Base-by-base conservation (phyloP, 108 stramenopile genomes). In the Thalassiosira profunda region DNA sequence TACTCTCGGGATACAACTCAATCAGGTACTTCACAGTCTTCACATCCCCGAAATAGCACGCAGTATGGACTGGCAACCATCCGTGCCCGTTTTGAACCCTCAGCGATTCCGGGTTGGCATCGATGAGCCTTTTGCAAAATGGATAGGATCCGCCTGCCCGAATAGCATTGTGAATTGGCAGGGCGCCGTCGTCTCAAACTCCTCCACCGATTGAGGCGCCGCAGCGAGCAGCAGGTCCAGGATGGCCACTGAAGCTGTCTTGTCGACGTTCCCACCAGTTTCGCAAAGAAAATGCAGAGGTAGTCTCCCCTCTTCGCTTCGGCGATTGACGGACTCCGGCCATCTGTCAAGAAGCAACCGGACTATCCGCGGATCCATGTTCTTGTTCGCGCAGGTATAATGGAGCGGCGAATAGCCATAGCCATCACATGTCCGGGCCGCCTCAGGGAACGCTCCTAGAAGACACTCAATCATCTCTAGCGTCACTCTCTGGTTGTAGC, bases 61-160 rank as follows among this genome's bases (percentile, higher is more conserved):
- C 60, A 3, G 1, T 24, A 28, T 62, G 60, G 44, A 62, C 9
- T 1, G 60, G 43, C 11, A 62, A 7, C 14, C 18, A 1, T 3
- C 55, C 60, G 17, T 29, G 3, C 14, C 15, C 14, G 20, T 44
- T n/a, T 26, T 4, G 9, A 8, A 25, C 46, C n/a, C 44, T 12
- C 60, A 42, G 25, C 0, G 60, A 62, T 62, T 41, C 60, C 17
- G 60, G 43, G 31, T 45, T 30, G 1, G 60, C 38, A 38, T 56
- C 2, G 31, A 56, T 56, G 11, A 56, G 29, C 9, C 0, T 14
- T 28, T 46, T 42, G 4, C 44, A 26, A 18, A 9, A 62, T 33
- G 12, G 24, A 51, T 24, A 12, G 5, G 49, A 51, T 21, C 14
- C 29, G 49, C 29, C n/a, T n/a, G n/a, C 17, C 2, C 4, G 2